These are phyloP conservation scores for Aspergillus phoenicis DNA, from an alignment of 2,329 filamentous ascomycete genomes.

Conservation along the genomic window DNA sequence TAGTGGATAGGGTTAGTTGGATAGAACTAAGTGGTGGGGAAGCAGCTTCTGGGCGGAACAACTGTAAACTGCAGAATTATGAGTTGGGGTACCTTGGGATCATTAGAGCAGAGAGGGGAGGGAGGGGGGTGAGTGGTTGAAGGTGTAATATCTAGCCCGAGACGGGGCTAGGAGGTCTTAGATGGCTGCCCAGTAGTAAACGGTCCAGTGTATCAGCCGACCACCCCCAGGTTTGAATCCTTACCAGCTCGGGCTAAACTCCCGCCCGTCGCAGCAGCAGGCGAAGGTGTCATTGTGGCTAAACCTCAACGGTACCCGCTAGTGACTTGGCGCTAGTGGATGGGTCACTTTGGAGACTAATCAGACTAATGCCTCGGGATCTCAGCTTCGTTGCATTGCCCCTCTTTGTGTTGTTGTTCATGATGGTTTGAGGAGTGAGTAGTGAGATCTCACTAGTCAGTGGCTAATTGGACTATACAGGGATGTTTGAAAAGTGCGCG, in stretches of 20 bases:
- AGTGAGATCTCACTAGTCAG: too few relatives aligned
- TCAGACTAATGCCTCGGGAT: too few relatives aligned
- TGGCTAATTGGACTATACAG: too few relatives aligned
- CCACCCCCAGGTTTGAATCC: not conserved
- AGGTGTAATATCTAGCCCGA: too few relatives aligned
- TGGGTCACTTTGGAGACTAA: not conserved
- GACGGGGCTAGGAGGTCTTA: too few relatives aligned
- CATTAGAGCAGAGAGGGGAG: not conserved
- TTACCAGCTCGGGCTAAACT: conserved; percentile 4
- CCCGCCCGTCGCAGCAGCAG: conserved; percentile 1
- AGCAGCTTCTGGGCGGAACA: too few relatives aligned
- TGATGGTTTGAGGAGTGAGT: too few relatives aligned
- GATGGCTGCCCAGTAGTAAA: not conserved
- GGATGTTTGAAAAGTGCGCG: too few relatives aligned
- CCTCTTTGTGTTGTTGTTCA: not conserved
- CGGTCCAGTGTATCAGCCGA: not conserved
- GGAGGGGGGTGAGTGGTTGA: too few relatives aligned
- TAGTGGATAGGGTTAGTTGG: too few relatives aligned
- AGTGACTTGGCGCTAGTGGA: conserved; percentile 5
- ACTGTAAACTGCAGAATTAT: not conserved
- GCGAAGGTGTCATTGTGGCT: not conserved
- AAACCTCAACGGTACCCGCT: not conserved
- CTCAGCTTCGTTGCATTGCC: not conserved
- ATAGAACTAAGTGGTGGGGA: too few relatives aligned
- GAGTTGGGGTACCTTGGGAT: not conserved